Percentiles rank a stretch among this genome's conserved stretches.
Evolutionary conservation across 768 basidiomycete species (phyloP).

Genomic region (Tulasnella sp.): DNA sequence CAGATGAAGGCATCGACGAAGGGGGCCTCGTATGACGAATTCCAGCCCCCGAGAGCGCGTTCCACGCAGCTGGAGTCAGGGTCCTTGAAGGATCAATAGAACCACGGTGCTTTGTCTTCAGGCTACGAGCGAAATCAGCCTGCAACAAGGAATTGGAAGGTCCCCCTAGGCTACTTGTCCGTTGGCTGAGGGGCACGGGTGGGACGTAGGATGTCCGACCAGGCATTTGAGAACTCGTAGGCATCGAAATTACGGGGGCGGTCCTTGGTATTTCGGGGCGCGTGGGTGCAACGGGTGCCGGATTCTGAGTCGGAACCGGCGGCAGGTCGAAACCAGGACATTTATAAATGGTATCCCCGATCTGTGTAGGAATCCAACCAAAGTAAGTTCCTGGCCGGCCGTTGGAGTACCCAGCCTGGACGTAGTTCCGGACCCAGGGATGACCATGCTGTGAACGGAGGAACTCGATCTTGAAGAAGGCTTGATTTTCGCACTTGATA

Average conservation of each 20-base stretch:
- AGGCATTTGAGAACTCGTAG: no score
- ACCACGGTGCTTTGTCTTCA: background rate
- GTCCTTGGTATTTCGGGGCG: no score
- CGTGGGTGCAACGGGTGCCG: no score
- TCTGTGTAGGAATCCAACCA: background rate
- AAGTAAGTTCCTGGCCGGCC: background rate
- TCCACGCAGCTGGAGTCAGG: background rate
- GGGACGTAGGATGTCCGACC: no score
- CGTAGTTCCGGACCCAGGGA: background rate
- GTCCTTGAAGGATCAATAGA: background rate
- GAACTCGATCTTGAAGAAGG: slow-evolving; percentile 3
- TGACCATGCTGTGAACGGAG: background rate
- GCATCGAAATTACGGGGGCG: no score
- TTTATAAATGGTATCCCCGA: background rate
- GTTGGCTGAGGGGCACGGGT: background rate
- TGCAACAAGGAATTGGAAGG: slow-evolving; percentile 4
- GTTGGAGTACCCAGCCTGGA: background rate
- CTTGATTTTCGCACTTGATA: background rate
- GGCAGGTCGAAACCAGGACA: slow-evolving; percentile 1
- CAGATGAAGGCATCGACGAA: no score
- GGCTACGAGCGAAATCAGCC: background rate
- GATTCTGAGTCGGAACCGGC: no score
- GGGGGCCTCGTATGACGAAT: background rate
- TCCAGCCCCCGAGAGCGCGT: background rate
- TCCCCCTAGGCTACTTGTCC: slow-evolving; percentile 3